Evolutionary conservation across 2,329 filamentous ascomycete genomes (phyloP), one percentile per base, ranked within the genome.

Genomic region (Claviceps africana): DNA sequence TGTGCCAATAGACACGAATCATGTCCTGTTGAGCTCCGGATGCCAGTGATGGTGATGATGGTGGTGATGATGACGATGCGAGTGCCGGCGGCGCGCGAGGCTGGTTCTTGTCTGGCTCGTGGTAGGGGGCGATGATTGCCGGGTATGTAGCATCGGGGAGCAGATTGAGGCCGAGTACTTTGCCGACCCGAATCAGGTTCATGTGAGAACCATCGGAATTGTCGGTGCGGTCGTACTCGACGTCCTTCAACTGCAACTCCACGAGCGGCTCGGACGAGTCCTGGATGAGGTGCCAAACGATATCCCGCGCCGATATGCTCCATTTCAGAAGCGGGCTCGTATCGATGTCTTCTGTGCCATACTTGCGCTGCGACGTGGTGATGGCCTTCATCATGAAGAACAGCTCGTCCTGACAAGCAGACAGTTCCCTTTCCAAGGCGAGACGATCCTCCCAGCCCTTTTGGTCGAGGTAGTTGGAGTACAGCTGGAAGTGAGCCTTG

Each of bases 301-400:
- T 93, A 64, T 98, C 91, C 43, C 85, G 84, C 2, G 89, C 89
- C n/a, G 87, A 86, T 54, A 98, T 88, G 64, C 88, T 93, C 86
- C 91, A 96, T 60, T 88, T 84, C 51, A 98, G 68, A 42, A 96
- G 73, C 6, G 89, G 89, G 54, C 81, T 90, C 53, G 83, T 85
- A 56, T 88, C 79, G 7, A 82, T 80, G 48, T 81, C 74, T 47
- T 81, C 75, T 47, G 61, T 60, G 78, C 95, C 88, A 56, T 82
- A 83, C 64, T 90, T 93, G 54, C 89, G 78, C 67, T 98, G 93
- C 5, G 91, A 94, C 2, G 89, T 94, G 1, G 93, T 98, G 64
- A 98, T 98, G 40, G 93, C 94, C 62, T 98, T 97, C 93, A 98
- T 97, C 74, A 98, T 86, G 71, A 98, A 98, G 75, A 98, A 99